Evolutionary conservation across 495 filamentous ascomycete species (phyloP).

Genomic region (Tuber melanosporum): DNA sequence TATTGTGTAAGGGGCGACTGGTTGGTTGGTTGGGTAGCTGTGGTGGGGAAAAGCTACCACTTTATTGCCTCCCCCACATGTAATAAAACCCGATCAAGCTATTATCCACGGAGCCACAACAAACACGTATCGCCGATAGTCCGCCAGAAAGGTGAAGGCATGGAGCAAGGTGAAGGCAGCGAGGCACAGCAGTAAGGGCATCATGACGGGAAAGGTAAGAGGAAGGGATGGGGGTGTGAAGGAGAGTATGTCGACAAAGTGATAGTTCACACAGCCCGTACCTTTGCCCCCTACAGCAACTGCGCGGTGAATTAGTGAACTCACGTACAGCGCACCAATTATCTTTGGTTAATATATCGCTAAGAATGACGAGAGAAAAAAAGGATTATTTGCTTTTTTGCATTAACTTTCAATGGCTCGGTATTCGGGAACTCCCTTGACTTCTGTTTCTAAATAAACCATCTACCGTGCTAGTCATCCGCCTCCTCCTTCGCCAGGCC

Average conservation of each 20-base stretch:
- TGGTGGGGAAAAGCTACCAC: not conserved
- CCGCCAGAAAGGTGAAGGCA: not conserved
- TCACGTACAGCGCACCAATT: slow-evolving; percentile 3
- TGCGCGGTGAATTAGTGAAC: not conserved
- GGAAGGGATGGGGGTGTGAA: not conserved
- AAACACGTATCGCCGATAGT: not conserved
- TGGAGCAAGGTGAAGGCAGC: not conserved
- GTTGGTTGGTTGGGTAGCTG: not conserved
- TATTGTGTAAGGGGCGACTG: not conserved
- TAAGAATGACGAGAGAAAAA: not conserved
- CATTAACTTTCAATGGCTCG: not conserved
- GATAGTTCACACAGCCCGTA: not conserved
- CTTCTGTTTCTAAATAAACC: slow-evolving; percentile 2
- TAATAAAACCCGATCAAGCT: not conserved
- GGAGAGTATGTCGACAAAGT: not conserved
- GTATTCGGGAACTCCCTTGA: not conserved
- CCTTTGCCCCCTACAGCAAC: not conserved
- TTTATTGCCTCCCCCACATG: not conserved
- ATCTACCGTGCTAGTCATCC: slow-evolving; percentile 52
- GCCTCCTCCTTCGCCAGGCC: slow-evolving; percentile 84
- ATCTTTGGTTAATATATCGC: not conserved
- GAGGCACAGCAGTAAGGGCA: not conserved
- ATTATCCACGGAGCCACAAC: not conserved
- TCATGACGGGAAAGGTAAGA: not conserved
- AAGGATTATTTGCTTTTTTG: not conserved